A percentile compares a stretch with the other conserved stretches of the same genome.
Evolutionary conservation across 2,329 filamentous ascomycete genomes (phyloP).

Genomic region (Cladophialophora exuberans): DNA sequence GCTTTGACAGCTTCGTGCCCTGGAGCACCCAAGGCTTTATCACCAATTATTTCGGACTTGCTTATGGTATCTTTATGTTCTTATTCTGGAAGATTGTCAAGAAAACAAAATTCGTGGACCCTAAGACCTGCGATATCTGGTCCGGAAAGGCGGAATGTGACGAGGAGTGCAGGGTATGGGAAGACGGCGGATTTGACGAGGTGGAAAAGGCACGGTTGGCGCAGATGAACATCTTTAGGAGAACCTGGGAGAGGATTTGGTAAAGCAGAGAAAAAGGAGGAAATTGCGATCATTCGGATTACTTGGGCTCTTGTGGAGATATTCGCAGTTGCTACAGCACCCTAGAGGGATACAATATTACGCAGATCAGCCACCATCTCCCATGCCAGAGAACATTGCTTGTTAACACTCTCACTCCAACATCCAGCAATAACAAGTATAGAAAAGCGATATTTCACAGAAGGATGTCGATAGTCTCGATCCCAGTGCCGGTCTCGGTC

Average conservation of each 20-base stretch:
- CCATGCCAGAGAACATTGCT: too few species aligned
- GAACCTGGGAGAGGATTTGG: slow-evolving; percentile 38
- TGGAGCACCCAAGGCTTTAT: slow-evolving; percentile 54
- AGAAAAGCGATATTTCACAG: too few species aligned
- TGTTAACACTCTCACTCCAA: too few species aligned
- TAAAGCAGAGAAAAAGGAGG: background rate
- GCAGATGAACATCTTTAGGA: slow-evolving; percentile 35
- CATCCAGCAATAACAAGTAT: too few species aligned
- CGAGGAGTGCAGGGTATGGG: slow-evolving; percentile 41
- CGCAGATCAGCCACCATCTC: too few species aligned
- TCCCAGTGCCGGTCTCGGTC: too few species aligned
- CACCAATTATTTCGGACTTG: slow-evolving; percentile 54
- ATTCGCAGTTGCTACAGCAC: too few species aligned
- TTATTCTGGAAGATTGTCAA: slow-evolving; percentile 41
- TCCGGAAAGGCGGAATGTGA: slow-evolving; percentile 41
- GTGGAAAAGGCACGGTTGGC: slow-evolving; percentile 36
- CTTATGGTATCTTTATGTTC: slow-evolving; percentile 48
- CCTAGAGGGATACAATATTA: too few species aligned
- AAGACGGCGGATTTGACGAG: slow-evolving; percentile 38
- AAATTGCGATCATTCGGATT: too few species aligned
- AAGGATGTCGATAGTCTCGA: too few species aligned
- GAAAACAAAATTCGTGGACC: slow-evolving; percentile 36
- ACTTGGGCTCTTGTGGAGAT: too few species aligned
- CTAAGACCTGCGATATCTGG: slow-evolving; percentile 35
- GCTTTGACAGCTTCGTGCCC: slow-evolving; percentile 53